Evolutionary conservation across 2,329 filamentous ascomycete species (phyloP).

Genomic region (Sphaerulina vaccinii): DNA sequence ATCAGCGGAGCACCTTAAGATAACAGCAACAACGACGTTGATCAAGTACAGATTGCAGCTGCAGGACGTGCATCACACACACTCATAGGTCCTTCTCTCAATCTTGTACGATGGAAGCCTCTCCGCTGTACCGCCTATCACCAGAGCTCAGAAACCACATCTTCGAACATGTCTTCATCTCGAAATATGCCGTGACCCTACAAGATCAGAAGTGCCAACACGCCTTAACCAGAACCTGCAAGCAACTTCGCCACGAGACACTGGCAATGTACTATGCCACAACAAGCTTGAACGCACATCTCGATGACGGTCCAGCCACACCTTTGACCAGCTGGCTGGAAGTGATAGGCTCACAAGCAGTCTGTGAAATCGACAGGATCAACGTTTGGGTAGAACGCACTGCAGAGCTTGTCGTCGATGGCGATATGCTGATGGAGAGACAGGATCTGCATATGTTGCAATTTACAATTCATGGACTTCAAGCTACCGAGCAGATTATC

Average conservation of each 20-base stretch:
- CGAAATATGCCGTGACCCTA: constrained; percentile 26
- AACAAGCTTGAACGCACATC: constrained; percentile 30
- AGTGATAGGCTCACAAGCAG: constrained; percentile 18
- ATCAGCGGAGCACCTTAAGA: too few species aligned
- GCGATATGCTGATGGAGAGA: too few species aligned
- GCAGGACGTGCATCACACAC: too few species aligned
- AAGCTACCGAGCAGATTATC: constrained; percentile 13
- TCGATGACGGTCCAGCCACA: constrained; percentile 29
- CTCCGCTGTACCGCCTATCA: constrained; percentile 2
- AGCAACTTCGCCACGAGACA: constrained; percentile 26
- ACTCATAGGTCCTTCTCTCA: too few species aligned
- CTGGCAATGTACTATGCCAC: constrained; percentile 26
- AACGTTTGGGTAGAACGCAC: constrained; percentile 25
- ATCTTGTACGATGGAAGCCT: constrained; percentile 10
- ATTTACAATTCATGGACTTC: constrained; percentile 25
- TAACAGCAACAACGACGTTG: too few species aligned
- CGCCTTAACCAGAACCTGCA: constrained; percentile 25
- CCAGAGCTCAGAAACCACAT: constrained; percentile 27
- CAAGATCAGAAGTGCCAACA: constrained; percentile 19
- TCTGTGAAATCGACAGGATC: constrained; percentile 22
- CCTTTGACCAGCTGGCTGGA: constrained; percentile 27
- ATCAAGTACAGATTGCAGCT: too few species aligned
- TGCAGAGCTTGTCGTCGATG: too few species aligned
- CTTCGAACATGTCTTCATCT: constrained; percentile 25
- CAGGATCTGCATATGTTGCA: constrained; percentile 31